Evolutionary conservation across 305 asterid species (phyloP), one percentile per base, ranked within the genome.

Genomic region (Plantago coronopus): DNA sequence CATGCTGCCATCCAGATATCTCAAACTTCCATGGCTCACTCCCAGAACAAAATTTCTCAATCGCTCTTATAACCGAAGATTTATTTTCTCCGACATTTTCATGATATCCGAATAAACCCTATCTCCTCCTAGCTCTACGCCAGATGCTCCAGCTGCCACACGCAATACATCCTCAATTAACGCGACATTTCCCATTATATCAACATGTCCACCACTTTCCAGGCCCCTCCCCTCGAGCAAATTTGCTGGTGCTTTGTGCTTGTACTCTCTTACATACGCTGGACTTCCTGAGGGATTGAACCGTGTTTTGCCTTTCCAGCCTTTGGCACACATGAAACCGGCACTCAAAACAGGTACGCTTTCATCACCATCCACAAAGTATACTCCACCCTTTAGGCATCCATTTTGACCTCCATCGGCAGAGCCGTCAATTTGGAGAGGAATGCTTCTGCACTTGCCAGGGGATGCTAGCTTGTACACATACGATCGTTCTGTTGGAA

Each of bases 261-360:
- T 67, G 64, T 80, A 87, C 75, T 93, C 98, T 50, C 97, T 67
- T 27, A 81, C 31, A 63, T 79, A 78, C 0, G 96, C 81, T 7
- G 83, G 54, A 0, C 66, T 74, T 2, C 96, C 95, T 0, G 97
- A 85, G 7, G 98, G 98, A 59, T 93, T 93, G 78, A 89, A 93
- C 51, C 95, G 70, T 0, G 96, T 89, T 55, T 59, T 84, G 16
- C 95, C 96, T 56, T 83, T 56, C 97, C 98, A 93, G 1, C 88
- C 94, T 69, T 85, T 85, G 14, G 94, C 87, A 18, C 94, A 83
- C 97, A 89, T 87, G 82, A 77, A 89, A 14, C 96, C 96, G 0
- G 96, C 91, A n/a, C 98, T 85, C 49, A 89, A 38, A 27, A 76
- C 79, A 0, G 95, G 90, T 11, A 87, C 88, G 1, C 79, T 83